Conservation (phyloP, 805 yeast species). For the Schizosaccharomyces cryophilus region DNA sequence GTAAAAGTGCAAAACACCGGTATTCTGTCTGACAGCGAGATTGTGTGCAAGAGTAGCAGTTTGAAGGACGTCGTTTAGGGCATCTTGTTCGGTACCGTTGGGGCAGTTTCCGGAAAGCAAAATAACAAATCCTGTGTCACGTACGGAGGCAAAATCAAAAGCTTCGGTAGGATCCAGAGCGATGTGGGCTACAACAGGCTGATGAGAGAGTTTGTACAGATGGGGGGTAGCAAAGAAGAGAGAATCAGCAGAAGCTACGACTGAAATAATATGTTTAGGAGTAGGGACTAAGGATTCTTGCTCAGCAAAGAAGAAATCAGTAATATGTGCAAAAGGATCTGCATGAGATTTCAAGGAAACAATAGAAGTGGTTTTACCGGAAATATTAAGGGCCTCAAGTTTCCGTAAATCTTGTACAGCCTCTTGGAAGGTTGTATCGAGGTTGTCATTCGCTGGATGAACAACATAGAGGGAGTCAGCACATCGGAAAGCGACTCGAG, state of each 20-base stretch:
- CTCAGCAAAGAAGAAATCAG: slow-evolving; percentile 9
- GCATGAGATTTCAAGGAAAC: slow-evolving; percentile 13
- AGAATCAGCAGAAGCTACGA: slow-evolving; percentile 28
- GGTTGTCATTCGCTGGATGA: not conserved
- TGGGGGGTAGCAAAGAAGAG: slow-evolving; percentile 38
- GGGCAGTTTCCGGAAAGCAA: slow-evolving; percentile 28
- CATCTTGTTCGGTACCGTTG: slow-evolving; percentile 13
- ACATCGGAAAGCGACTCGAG: not conserved
- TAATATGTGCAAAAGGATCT: slow-evolving; percentile 28
- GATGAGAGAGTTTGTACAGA: slow-evolving; percentile 19
- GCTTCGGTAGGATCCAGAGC: slow-evolving; percentile 12
- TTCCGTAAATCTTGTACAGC: not conserved
- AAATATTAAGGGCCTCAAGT: not conserved
- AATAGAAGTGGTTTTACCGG: not conserved
- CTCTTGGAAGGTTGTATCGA: not conserved
- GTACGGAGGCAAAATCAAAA: slow-evolving; percentile 42
- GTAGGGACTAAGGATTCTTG: slow-evolving; percentile 8
- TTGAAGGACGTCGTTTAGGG: slow-evolving; percentile 26
- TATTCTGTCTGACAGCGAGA: slow-evolving; percentile 23
- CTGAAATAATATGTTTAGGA: slow-evolving; percentile 16
- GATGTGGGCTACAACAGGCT: slow-evolving; percentile 35
- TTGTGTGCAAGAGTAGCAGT: slow-evolving; percentile 35
- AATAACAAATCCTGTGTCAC: slow-evolving; percentile 40
- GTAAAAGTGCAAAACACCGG: slow-evolving; percentile 54
- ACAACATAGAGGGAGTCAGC: not conserved